Evolutionary conservation across 306 rosid species (phyloP).

Genomic region (Begonia peltatifolia): DNA sequence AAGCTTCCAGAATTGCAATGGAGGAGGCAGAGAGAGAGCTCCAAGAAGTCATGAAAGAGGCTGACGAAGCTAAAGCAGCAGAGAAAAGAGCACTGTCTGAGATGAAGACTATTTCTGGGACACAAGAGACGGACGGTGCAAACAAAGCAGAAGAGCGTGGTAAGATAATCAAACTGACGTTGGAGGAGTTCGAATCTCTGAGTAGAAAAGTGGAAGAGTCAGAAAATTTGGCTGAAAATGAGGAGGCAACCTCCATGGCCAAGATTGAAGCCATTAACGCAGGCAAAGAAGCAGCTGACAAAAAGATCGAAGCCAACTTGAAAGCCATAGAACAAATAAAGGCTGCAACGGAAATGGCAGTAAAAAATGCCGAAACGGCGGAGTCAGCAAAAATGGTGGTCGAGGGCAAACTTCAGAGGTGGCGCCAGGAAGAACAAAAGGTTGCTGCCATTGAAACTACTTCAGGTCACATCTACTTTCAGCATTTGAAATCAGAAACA

Average conservation of each 20-base stretch:
- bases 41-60: slow-evolving; percentile 28
- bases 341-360: slow-evolving; percentile 46
- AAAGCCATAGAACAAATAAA: slow-evolving; percentile 56
- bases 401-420: slow-evolving; percentile 40
- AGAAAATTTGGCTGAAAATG: slow-evolving; percentile 29
- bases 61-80: slow-evolving; percentile 44
- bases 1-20: slow-evolving; percentile 15
- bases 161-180: slow-evolving; percentile 30
- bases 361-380: slow-evolving; percentile 53
- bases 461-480: slow-evolving; percentile 9
- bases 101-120: slow-evolving; percentile 31
- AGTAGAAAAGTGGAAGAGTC: slow-evolving; percentile 32
- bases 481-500: not conserved
- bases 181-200: slow-evolving; percentile 33
- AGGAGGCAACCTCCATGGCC: slow-evolving; percentile 30
- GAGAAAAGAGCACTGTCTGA: slow-evolving; percentile 36
- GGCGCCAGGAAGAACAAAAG: slow-evolving; percentile 37
- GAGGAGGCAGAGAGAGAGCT: slow-evolving; percentile 38
- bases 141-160: slow-evolving; percentile 9
- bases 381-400: slow-evolving; percentile 45
- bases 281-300: slow-evolving; percentile 33
- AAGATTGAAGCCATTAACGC: slow-evolving; percentile 22
- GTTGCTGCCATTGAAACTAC: slow-evolving; percentile 6
- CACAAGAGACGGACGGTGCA: slow-evolving; percentile 1
- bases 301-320: slow-evolving; percentile 39